Percentiles rank a stretch among this genome's conserved stretches.
Evolutionary conservation across 2,329 filamentous ascomycete genomes (phyloP).

Genomic region (Fusarium nygamai): DNA sequence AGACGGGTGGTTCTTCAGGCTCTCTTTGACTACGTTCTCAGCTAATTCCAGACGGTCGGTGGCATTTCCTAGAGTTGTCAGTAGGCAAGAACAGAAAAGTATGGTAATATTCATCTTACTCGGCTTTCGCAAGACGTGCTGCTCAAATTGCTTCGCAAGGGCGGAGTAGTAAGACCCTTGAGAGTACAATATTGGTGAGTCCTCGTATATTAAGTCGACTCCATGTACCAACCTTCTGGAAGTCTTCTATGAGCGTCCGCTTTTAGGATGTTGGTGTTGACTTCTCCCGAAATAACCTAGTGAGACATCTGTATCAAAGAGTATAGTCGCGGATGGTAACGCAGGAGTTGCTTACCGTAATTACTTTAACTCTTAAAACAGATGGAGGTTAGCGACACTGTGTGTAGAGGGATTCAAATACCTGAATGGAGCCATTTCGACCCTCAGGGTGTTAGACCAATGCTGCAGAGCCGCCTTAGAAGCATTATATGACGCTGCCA

Average conservation of each 20-base stretch:
- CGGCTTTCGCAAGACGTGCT: background rate
- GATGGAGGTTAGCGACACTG: background rate
- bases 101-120: rapidly evolving
- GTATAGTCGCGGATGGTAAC: rapidly evolving
- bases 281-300: background rate
- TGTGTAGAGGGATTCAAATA: background rate
- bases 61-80: background rate
- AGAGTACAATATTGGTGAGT: background rate
- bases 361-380: background rate
- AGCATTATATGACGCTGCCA: background rate
- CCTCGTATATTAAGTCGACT: rapidly evolving
- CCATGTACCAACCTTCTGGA: background rate
- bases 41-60: background rate
- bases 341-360: background rate
- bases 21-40: background rate
- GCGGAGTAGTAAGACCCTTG: background rate
- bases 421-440: background rate
- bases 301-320: background rate
- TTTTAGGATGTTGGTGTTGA: background rate
- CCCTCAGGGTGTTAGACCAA: background rate
- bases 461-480: background rate
- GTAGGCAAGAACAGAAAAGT: rapidly evolving
- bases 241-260: background rate
- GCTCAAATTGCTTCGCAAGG: background rate
- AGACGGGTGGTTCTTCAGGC: background rate